Base-by-base conservation (phyloP, 106 monocot species). In the Dendrobium chrysotoxum region DNA sequence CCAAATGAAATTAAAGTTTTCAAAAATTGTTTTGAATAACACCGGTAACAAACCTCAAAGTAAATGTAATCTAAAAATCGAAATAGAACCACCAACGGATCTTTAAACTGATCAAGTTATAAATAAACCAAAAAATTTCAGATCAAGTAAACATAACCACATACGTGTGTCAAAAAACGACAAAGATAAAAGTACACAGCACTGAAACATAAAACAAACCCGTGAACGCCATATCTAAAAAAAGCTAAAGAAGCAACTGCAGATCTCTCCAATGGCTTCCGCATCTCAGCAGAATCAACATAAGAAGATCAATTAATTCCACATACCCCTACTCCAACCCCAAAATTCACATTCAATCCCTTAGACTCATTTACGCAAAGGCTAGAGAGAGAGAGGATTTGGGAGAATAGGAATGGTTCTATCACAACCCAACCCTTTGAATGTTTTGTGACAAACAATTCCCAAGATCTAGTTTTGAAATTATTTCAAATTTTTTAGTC, bases 281-380 rank as follows among this genome's bases (percentile, higher is more conserved):
- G 76, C 78, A 79, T 30, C 26, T 80, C 26, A 72, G 66, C 9
- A 72, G 66, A 66, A 57, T 20, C 67, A 50, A 45, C 23, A 64
- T 79, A 84, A 35, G 68, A 77, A 53, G 53, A 75, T 47, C 57
- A 55, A 9, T 46, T 28, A 26, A 46, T 79, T 31, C 18, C 53
- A 67, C 76, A 80, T 53, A 92, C 75, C 9, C 88, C 87, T 42
- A 84, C 28, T 28, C 66, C 75, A 42, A 75, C 66, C 7, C 18
- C 15, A 2, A 45, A 13, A 25, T 61, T 72, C 53, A 57, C 78
- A 61, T 35, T 80, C 41, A 41, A 68, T 78, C 70, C 71, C 28
- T 78, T 80, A 6, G 76, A 79, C 70, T 80, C 28, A 28, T 66
- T 74, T 21, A 91, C 16, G 64, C 95, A 96, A 40, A 96, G 87